A percentile compares a stretch with the other conserved stretches of the same genome.
These are phyloP conservation scores for Pseudevernia furfuracea DNA, from an alignment of 495 filamentous ascomycete genomes.

Conservation along the genomic window DNA sequence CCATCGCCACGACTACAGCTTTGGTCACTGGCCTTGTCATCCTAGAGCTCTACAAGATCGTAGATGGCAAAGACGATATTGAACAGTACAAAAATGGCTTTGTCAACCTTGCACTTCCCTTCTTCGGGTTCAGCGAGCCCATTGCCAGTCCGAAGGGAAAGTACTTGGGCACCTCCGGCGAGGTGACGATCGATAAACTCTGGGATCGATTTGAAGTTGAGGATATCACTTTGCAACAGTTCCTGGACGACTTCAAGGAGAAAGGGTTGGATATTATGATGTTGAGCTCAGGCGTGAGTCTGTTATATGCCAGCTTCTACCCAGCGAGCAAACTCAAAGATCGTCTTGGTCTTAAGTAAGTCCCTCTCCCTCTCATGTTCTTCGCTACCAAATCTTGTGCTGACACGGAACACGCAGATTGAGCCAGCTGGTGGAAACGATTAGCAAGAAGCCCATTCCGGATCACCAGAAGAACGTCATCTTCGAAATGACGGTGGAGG, in stretches of 20 bases:
- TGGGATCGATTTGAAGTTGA: conserved; percentile 97
- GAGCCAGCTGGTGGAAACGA: conserved; percentile 77
- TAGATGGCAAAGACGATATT: conserved; percentile 89
- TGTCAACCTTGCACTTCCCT: conserved; percentile 90
- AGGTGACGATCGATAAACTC: conserved; percentile 85
- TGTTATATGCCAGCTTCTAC: conserved; percentile 96
- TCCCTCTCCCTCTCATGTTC: conserved; percentile 19
- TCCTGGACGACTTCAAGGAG: conserved; percentile 70
- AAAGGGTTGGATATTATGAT: conserved; percentile 80
- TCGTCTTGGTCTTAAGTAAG: conserved; percentile 58
- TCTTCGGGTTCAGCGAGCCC: conserved; percentile 97
- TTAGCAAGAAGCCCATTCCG: conserved; percentile 88
- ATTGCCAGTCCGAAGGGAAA: conserved; percentile 86
- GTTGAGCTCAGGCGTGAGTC: conserved; percentile 91
- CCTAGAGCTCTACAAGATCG: conserved; percentile 90
- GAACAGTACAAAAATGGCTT: conserved; percentile 99
- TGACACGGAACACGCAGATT: conserved; percentile 42
- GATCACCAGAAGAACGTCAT: conserved; percentile 90
- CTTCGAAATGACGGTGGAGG: conserved; percentile 92
- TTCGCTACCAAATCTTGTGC: conserved; percentile 10
- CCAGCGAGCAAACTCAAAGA: conserved; percentile 83
- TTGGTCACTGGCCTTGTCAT: conserved; percentile 90
- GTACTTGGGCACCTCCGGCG: conserved; percentile 64
- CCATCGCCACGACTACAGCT: conserved; percentile 95
- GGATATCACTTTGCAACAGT: conserved; percentile 74